These are phyloP conservation scores for Strobilomyces dryophilus DNA, from an alignment of 768 basidiomycete genomes.

Conservation along the genomic window DNA sequence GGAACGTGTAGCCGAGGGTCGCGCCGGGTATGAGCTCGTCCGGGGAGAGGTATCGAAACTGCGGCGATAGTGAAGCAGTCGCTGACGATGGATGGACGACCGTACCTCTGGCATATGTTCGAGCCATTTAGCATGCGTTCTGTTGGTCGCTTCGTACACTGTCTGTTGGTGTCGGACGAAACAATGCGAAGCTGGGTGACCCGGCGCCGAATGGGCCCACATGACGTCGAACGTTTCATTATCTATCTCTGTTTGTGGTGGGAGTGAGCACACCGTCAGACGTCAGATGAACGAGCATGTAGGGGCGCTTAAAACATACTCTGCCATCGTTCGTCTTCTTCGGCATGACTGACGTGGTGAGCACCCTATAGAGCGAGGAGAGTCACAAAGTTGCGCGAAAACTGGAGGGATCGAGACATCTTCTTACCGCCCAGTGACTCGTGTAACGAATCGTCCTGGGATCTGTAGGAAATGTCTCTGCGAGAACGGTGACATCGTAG, in stretches of 20 bases:
- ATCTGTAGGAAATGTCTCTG: constrained; percentile 66
- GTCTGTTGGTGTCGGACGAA: constrained; percentile 59
- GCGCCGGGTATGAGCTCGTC: constrained; percentile 39
- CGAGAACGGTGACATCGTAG: constrained; percentile 61
- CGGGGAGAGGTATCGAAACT: constrained; percentile 34
- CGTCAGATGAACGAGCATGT: background rate
- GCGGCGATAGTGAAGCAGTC: background rate
- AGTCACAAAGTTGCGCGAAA: background rate
- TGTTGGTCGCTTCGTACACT: constrained; percentile 44
- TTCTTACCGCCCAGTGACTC: constrained; percentile 70
- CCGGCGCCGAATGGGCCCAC: constrained; percentile 61
- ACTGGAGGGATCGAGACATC: background rate
- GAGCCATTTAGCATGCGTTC: constrained; percentile 24
- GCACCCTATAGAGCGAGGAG: constrained; percentile 52
- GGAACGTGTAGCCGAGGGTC: constrained; percentile 50
- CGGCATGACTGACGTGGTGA: constrained; percentile 60
- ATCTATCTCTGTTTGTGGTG: constrained; percentile 48
- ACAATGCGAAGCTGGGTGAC: constrained; percentile 46
- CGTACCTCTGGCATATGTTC: constrained; percentile 49
- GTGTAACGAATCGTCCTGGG: constrained; percentile 65
- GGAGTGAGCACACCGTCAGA: background rate
- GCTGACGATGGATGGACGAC: constrained; percentile 3
- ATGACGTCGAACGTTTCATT: constrained; percentile 63
- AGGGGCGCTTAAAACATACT: constrained; percentile 32
- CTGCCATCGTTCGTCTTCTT: constrained; percentile 46